Conservation (phyloP, 2,329 filamentous ascomycete genomes). For the Pseudogymnoascus sp. region DNA sequence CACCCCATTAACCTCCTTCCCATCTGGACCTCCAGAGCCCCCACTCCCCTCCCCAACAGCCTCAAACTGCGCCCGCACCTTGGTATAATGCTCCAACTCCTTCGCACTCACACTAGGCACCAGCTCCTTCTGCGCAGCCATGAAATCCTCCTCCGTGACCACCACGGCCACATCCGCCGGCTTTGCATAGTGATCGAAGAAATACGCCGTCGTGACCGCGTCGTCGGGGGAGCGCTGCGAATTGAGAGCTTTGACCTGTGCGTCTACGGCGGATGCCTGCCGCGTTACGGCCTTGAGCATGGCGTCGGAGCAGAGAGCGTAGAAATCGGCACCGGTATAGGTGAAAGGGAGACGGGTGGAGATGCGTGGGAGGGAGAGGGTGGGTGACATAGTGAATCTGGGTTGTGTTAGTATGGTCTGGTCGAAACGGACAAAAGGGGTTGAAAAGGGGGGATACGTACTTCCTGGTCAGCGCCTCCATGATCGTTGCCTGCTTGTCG, state of each 20-base stretch:
- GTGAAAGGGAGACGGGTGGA: constrained; percentile 80
- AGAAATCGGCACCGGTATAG: constrained; percentile 95
- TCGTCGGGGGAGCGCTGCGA: constrained; percentile 32
- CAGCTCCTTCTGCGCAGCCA: constrained; percentile 72
- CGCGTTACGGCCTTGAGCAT: constrained; percentile 98
- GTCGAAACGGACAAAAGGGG: not conserved
- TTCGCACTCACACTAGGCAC: constrained; percentile 91
- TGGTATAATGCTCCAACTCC: constrained; percentile 85
- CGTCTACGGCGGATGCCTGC: constrained; percentile 75
- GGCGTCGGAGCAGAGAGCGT: constrained; percentile 92
- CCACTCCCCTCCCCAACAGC: constrained; percentile 39
- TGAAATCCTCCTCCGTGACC: constrained; percentile 84
- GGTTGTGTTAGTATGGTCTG: constrained; percentile 14
- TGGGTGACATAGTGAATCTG: constrained; percentile 78
- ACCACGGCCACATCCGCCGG: constrained; percentile 77
- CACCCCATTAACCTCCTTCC: constrained; percentile 12
- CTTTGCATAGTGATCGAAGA: constrained; percentile 87
- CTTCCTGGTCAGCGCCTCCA: constrained; percentile 93
- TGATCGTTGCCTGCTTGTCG: constrained; percentile 88
- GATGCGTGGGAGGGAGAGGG: constrained; percentile 67
- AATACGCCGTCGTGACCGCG: constrained; percentile 74
- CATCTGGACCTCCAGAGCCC: constrained; percentile 29
- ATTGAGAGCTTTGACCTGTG: constrained; percentile 69
- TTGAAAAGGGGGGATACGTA: constrained; percentile 39
- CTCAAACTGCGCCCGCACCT: constrained; percentile 77